Base-by-base conservation (phyloP, 192 early-diverging fungal genomes). In the Gaertneriomyces semiglobifer region DNA sequence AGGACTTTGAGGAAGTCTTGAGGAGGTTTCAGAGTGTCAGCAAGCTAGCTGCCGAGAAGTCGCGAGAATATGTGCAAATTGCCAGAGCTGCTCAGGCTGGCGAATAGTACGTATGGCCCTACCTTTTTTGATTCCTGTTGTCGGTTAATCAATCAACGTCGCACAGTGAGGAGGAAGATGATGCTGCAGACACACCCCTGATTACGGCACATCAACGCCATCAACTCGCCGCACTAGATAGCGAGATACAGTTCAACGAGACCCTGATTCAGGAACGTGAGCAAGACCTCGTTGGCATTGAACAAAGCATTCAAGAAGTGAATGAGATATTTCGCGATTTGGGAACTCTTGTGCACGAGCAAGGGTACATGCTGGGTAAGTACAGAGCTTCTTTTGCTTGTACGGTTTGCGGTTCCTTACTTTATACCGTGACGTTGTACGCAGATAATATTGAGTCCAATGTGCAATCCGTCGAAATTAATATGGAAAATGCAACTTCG, bases 251-350 rank as follows among this genome's bases (percentile, higher is more conserved):
- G 74, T 96, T 89, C 66, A 99, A 99, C 74, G 94, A 98, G 70
- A 82, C 84, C 1, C 70, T 99, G 44, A 99, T 99, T 68, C 83
- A 83, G 12, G 95, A 99, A 78, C 86, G 96, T 18, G 96, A 99
- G 68, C 83, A 85, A 25, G 96, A 98, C 61, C 88, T 99, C 19
- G 82, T 84, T 53, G 90, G 90, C 51, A 95, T 99, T 70, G 95
- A 98, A 71, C 85, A 88, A 60, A 93, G 91, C 19, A 97, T 98
- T 53, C 85, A 83, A 5, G 93, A 98, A 70, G 80, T 99, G 16
- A 99, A 98, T 74, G 94, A 98, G 73, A 93, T 99, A 63, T 99
- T 99, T 74, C 77, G 94, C 60, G 94, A 98, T 79, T 71, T 99
- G 48, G 93, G 93, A 0, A 95, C 93, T 4, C 84, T 99, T 64